Conservation (phyloP, 805 yeast genomes). For the Wickerhamiella lipophila region DNA sequence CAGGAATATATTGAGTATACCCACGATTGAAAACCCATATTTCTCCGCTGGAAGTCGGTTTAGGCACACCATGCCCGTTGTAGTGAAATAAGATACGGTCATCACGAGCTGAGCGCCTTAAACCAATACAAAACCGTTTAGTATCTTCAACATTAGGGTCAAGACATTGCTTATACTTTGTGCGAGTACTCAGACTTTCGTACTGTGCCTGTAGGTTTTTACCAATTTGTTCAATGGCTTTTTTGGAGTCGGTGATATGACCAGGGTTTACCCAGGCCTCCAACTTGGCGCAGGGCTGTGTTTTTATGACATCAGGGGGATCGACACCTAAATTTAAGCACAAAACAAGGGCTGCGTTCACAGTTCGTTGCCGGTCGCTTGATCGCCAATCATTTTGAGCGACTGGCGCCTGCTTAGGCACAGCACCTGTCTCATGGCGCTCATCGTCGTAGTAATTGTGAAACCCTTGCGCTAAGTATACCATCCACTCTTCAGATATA, state of each 20-base stretch:
- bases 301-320: slow-evolving; percentile 89
- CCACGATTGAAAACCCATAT: slow-evolving; percentile 98
- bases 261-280: slow-evolving; percentile 94
- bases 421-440: slow-evolving; percentile 82
- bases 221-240: slow-evolving; percentile 84
- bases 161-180: slow-evolving; percentile 77
- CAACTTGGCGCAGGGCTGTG: slow-evolving; percentile 80
- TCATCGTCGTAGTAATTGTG: slow-evolving; percentile 82
- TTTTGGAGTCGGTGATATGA: slow-evolving; percentile 66
- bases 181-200: slow-evolving; percentile 74
- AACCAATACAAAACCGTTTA: slow-evolving; percentile 76
- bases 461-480: slow-evolving; percentile 37
- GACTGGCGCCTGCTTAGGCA: slow-evolving; percentile 35
- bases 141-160: slow-evolving; percentile 96
- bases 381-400: slow-evolving; percentile 78
- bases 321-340: slow-evolving; percentile 91
- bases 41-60: slow-evolving; percentile 91
- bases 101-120: slow-evolving; percentile 82
- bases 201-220: slow-evolving; percentile 78
- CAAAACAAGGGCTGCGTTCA: slow-evolving; percentile 79
- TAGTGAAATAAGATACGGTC: slow-evolving; percentile 89
- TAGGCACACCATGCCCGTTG: slow-evolving; percentile 97
- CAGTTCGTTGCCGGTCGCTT: slow-evolving; percentile 83
- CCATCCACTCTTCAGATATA: slow-evolving; percentile 22
- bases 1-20: slow-evolving; percentile 94